A percentile compares a stretch with the other conserved stretches of the same genome.
Conservation (phyloP, 1,284 basidiomycete species). For the Calocybe gambosa region DNA sequence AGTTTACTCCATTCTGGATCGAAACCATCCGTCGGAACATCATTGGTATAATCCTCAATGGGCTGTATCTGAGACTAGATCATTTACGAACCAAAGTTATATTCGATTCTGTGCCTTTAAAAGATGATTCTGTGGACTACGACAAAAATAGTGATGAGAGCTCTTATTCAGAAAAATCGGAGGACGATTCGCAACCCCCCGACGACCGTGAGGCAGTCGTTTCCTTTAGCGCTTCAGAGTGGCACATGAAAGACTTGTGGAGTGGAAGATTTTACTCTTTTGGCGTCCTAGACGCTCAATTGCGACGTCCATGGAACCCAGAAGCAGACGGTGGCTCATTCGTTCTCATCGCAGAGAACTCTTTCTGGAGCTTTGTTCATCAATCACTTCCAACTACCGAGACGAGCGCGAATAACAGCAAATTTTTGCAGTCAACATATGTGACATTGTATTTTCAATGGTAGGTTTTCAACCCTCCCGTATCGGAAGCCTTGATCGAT, state of each 20-base stretch:
- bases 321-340: slow-evolving; percentile 29
- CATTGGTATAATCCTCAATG: slow-evolving; percentile 32
- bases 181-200: neutral
- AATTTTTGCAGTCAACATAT: neutral
- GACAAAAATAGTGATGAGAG: slow-evolving; percentile 6
- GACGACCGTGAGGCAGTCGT: slow-evolving; percentile 27
- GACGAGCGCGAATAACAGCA: neutral
- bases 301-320: slow-evolving; percentile 31
- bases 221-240: slow-evolving; percentile 23
- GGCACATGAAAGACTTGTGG: slow-evolving; percentile 28
- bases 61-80: slow-evolving; percentile 34
- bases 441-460: neutral
- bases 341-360: slow-evolving; percentile 31
- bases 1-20: slow-evolving; percentile 32
- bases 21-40: slow-evolving; percentile 31
- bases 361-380: slow-evolving; percentile 25
- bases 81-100: slow-evolving; percentile 29
- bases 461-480: neutral
- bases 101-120: slow-evolving; percentile 19
- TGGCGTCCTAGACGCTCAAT: slow-evolving; percentile 28
- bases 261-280: slow-evolving; percentile 34
- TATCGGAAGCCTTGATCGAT: neutral
- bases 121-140: slow-evolving; percentile 10
- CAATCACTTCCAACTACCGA: neutral
- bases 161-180: neutral